A percentile compares a stretch with the other conserved stretches of the same genome.
phyloP scores from a whole-genome alignment of 2,329 filamentous ascomycete genomes.

The Botrytis tulipae region DNA sequence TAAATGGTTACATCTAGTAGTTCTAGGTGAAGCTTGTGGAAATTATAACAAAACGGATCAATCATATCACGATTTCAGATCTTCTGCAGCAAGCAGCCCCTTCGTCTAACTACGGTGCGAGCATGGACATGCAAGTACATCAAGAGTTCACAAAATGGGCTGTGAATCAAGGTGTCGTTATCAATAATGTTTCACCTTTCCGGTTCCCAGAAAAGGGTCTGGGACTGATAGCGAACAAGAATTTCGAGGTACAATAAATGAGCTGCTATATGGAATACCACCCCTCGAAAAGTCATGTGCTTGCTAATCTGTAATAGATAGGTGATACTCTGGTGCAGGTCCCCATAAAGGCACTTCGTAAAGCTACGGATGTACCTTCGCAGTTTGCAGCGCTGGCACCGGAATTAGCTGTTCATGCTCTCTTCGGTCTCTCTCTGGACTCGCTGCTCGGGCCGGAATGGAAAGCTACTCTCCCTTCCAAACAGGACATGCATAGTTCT shows the following conservation, averaged over 20 bases:
- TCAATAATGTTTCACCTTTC: constrained; percentile 66
- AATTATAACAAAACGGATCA: neutral
- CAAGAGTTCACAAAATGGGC: constrained; percentile 68
- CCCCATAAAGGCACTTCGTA: constrained; percentile 13
- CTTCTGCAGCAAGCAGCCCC: neutral
- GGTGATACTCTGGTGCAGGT: constrained; percentile 10
- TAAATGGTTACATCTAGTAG: neutral
- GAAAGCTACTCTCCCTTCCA: constrained; percentile 65
- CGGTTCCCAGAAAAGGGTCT: constrained; percentile 71
- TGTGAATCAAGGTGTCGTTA: constrained; percentile 58
- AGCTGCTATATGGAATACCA: neutral
- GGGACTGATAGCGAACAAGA: constrained; percentile 69
- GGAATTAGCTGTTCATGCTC: constrained; percentile 61
- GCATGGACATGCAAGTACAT: constrained; percentile 36
- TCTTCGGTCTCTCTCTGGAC: constrained; percentile 67
- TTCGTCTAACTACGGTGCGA: constrained; percentile 1
- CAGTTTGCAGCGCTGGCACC: neutral
- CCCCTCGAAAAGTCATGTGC: neutral
- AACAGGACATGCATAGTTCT: constrained; percentile 55
- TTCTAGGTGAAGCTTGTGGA: constrained; percentile 14
- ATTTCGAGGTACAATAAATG: constrained; percentile 56
- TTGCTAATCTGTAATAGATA: constrained; percentile 17
- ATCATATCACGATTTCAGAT: neutral
- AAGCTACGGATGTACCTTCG: constrained; percentile 9
- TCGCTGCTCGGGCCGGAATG: constrained; percentile 53